phyloP scores from a whole-genome alignment of 139 green algal species.

The Penium margaritaceum region DNA sequence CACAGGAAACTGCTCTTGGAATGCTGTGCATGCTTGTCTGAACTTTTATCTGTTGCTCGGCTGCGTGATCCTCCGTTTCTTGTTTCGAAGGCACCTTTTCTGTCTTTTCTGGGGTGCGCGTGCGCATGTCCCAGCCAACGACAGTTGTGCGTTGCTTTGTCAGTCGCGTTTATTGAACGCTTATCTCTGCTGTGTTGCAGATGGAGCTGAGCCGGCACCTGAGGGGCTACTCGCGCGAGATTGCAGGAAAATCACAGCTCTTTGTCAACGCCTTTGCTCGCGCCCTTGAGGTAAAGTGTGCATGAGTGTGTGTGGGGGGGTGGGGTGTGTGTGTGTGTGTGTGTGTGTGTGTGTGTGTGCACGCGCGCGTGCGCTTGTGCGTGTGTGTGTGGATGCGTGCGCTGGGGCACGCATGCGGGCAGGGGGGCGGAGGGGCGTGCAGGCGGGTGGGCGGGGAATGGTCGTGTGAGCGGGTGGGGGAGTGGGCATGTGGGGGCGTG shows the following conservation, averaged over 20 bases:
- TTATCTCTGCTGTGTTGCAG: too few relatives aligned
- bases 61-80: too few relatives aligned
- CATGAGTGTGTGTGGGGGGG: background rate
- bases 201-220: conserved; percentile 55
- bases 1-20: too few relatives aligned
- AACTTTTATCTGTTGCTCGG: too few relatives aligned
- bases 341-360: background rate
- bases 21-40: too few relatives aligned
- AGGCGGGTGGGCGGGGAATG: background rate
- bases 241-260: conserved; percentile 82
- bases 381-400: background rate
- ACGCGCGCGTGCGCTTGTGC: background rate
- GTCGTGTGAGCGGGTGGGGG: background rate
- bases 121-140: too few relatives aligned
- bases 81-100: too few relatives aligned
- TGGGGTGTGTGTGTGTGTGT: background rate
- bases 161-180: too few relatives aligned
- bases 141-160: too few relatives aligned
- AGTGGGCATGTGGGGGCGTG: background rate
- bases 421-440: background rate
- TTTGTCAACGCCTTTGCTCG: conserved; percentile 81
- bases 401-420: background rate
- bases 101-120: too few relatives aligned
- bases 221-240: conserved; percentile 54
- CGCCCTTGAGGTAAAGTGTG: conserved; percentile 49